A percentile compares a stretch with the other conserved stretches of the same genome.
These are phyloP conservation scores for Botrytis fabae DNA, from an alignment of 2,329 filamentous ascomycete genomes.

Conservation along the genomic window DNA sequence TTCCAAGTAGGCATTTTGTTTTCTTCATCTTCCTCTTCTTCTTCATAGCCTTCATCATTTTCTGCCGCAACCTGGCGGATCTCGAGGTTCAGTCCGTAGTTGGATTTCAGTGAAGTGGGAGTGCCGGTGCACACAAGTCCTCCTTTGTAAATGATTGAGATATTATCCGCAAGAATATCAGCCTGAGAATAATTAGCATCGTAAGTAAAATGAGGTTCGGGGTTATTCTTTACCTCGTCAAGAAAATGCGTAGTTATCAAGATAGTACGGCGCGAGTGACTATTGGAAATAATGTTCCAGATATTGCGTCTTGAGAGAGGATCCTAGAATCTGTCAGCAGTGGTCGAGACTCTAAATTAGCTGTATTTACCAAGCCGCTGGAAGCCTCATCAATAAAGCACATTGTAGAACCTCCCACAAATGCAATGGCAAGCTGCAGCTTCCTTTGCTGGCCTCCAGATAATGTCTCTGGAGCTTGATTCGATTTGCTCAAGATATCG, in stretches of 20 bases:
- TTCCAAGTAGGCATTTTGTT: neutral
- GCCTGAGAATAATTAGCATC: neutral
- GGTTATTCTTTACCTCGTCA: neutral
- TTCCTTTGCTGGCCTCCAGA: slow-evolving; percentile 69
- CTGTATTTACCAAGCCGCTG: slow-evolving; percentile 51
- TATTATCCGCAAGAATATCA: neutral
- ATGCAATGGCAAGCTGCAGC: slow-evolving; percentile 67
- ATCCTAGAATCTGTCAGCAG: slow-evolving; percentile 38
- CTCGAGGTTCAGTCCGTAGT: neutral
- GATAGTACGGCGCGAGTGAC: slow-evolving; percentile 60
- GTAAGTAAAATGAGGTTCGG: neutral
- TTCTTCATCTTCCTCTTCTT: neutral
- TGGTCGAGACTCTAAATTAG: neutral
- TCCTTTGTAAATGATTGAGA: neutral
- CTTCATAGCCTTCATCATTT: neutral
- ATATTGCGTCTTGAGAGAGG: slow-evolving; percentile 65
- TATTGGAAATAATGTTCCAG: slow-evolving; percentile 66
- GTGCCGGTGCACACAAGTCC: neutral
- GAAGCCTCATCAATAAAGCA: slow-evolving; percentile 68
- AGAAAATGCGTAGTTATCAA: neutral
- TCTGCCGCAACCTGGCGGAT: neutral
- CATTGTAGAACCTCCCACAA: slow-evolving; percentile 63
- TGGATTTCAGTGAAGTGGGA: neutral
- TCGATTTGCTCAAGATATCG: neutral
- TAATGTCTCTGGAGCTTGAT: slow-evolving; percentile 51